These are phyloP conservation scores for Cyphellophora europaea DNA, from an alignment of 2,329 filamentous ascomycete species.

Conservation along the genomic window DNA sequence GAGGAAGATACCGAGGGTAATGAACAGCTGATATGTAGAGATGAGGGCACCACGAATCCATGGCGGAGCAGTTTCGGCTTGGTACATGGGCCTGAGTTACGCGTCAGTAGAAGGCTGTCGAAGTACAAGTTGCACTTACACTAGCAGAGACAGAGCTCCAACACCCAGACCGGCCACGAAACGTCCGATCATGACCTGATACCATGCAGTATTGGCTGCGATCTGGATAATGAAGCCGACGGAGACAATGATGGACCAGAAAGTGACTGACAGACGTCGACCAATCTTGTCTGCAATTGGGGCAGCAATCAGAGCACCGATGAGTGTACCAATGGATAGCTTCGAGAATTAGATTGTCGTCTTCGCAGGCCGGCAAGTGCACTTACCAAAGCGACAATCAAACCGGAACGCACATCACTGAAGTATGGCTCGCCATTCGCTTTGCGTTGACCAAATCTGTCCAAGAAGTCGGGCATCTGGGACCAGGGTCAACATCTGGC, in stretches of 20 bases:
- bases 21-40: conserved; percentile 37
- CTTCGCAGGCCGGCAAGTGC: too few relatives aligned
- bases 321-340: conserved; percentile 34
- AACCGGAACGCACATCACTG: conserved; percentile 30
- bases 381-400: conserved; percentile 32
- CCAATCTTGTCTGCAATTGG: conserved; percentile 35
- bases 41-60: conserved; percentile 36
- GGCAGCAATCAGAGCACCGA: conserved; percentile 33
- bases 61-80: conserved; percentile 32
- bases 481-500: too few relatives aligned
- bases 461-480: conserved; percentile 30
- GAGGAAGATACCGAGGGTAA: conserved; percentile 36
- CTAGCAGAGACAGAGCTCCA: conserved; percentile 30
- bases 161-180: conserved; percentile 34
- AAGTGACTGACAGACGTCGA: conserved; percentile 30
- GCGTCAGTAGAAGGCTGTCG: too few relatives aligned
- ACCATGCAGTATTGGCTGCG: conserved; percentile 27
- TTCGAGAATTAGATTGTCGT: conserved; percentile 15
- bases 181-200: conserved; percentile 33
- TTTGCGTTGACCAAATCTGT: conserved; percentile 26
- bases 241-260: conserved; percentile 30
- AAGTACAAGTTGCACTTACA: too few relatives aligned
- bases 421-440: conserved; percentile 23
- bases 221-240: conserved; percentile 35
- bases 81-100: conserved; percentile 41